A percentile compares a stretch with the other conserved stretches of the same genome.
These are phyloP conservation scores for Populus deltoides DNA, from an alignment of 345 rosid genomes.

Conservation along the genomic window DNA sequence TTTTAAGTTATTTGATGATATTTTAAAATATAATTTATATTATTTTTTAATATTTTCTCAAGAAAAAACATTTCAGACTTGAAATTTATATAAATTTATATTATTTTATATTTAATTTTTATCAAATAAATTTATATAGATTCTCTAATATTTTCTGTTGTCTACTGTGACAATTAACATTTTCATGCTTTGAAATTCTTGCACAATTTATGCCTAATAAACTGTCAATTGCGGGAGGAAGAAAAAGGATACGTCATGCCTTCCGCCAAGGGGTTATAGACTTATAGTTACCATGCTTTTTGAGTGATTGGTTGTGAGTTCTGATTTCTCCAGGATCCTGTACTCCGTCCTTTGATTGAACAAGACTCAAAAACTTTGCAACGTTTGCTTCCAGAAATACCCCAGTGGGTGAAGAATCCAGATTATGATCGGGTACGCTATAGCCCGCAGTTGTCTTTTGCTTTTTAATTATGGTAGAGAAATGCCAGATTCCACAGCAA, in stretches of 20 bases:
- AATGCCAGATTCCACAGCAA: background rate
- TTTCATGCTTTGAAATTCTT: background rate
- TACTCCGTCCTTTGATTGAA: conserved; percentile 30
- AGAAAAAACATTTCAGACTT: too few species aligned
- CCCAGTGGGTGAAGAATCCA: conserved; percentile 37
- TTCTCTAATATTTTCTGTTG: too few species aligned
- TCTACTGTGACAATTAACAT: background rate
- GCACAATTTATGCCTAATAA: background rate
- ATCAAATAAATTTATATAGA: too few species aligned
- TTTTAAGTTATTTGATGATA: too few species aligned
- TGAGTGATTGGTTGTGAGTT: background rate
- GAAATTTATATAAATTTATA: too few species aligned
- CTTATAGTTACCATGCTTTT: background rate
- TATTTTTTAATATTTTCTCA: too few species aligned
- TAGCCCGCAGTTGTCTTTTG: conserved; percentile 1
- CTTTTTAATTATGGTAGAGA: background rate
- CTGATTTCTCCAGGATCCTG: conserved; percentile 25
- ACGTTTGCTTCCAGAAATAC: conserved; percentile 29
- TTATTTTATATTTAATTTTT: too few species aligned
- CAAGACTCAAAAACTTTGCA: conserved; percentile 27
- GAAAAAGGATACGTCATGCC: too few species aligned
- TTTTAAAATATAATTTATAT: too few species aligned
- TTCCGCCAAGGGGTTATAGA: background rate
- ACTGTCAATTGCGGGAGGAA: too few species aligned
- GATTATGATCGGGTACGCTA: conserved; percentile 38